phyloP scores from a whole-genome alignment of 148 eudicot genomes.

The Fagopyrum tataricum region DNA sequence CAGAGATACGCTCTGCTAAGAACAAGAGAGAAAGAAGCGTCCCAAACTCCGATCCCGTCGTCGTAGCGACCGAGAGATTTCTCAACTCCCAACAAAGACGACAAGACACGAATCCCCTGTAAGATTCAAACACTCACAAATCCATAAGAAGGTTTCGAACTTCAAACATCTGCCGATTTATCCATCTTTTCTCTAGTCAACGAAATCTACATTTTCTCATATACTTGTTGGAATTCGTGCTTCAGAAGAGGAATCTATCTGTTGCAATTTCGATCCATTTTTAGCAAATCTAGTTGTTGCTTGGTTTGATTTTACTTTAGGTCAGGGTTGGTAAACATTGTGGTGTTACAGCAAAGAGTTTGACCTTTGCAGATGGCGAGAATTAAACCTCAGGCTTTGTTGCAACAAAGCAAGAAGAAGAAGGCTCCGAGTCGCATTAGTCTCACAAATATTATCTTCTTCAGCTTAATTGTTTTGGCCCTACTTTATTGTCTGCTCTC shows the following conservation, averaged over 20 bases:
- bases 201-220: neutral
- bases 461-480: conserved; percentile 41
- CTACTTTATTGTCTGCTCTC: conserved; percentile 59
- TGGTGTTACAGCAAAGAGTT: neutral
- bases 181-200: neutral
- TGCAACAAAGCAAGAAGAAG: conserved; percentile 96
- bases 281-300: neutral
- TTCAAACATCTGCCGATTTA: neutral
- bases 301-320: conserved; percentile 4
- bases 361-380: conserved; percentile 50
- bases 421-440: conserved; percentile 73
- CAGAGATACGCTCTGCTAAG: neutral
- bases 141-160: neutral
- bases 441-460: conserved; percentile 42
- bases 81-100: neutral
- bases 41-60: conserved; percentile 5
- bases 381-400: conserved; percentile 89
- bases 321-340: conserved; percentile 9
- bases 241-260: neutral
- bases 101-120: neutral
- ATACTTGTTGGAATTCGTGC: neutral
- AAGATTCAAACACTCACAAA: neutral
- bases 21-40: neutral
- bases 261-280: neutral
- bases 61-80: neutral